phyloP scores from a whole-genome alignment of 2,329 filamentous ascomycete species.

The Alternaria sp. region DNA sequence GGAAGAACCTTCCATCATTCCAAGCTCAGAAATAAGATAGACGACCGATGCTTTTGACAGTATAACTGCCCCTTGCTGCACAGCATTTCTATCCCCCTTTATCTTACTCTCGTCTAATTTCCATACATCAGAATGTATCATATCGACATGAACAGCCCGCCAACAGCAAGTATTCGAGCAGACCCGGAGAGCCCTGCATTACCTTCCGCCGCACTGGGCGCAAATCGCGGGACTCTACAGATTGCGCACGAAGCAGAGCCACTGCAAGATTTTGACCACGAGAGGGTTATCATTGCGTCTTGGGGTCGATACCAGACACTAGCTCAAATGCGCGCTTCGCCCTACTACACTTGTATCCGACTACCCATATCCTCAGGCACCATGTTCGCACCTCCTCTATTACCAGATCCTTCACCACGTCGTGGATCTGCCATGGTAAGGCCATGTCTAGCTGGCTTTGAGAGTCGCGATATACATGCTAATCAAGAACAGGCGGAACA shows the following conservation, averaged over 20 bases:
- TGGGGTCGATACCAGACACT: background rate
- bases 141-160: background rate
- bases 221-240: background rate
- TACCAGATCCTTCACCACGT: background rate
- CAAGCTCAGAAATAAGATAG: background rate
- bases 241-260: background rate
- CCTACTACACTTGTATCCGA: background rate
- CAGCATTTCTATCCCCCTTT: background rate
- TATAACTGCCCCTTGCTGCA: background rate
- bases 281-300: background rate
- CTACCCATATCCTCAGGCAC: background rate
- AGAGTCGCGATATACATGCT: background rate
- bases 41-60: background rate
- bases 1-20: background rate
- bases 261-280: background rate
- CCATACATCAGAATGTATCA: background rate
- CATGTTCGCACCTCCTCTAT: background rate
- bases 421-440: background rate
- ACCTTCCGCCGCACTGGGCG: background rate
- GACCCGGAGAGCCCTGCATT: background rate
- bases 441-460: too few species aligned
- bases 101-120: background rate
- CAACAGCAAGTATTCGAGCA: background rate
- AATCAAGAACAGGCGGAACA: background rate
- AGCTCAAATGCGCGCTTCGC: background rate